Base-by-base conservation (phyloP, 2,329 filamentous ascomycete genomes). In the Tolypocladium tundrense region DNA sequence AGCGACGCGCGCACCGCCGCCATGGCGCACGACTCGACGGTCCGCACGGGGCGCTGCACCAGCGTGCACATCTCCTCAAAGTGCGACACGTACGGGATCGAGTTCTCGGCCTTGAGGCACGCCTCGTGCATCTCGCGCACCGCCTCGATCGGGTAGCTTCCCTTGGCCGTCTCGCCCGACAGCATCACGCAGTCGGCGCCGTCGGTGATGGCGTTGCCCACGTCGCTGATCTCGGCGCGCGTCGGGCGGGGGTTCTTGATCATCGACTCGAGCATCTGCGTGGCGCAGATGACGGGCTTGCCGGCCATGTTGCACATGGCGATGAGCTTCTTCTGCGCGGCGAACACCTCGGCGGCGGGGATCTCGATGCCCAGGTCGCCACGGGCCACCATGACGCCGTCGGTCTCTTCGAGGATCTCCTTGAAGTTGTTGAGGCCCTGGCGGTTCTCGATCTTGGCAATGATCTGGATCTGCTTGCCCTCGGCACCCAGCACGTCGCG, bases 321-420 rank as follows among this genome's bases (percentile, higher is more conserved):
- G 77, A 99, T 99, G 85, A 99, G 92, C 90, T 99, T 99, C 88
- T 99, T 99, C 83, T 99, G 94, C 58, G 94, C 94, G 67, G 96
- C 91, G 77, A 99, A 99, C 65, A 99, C 94, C 83, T 99, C 94
- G 64, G 93, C 91, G 61, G 94, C 93, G 54, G 94, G 93, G 68
- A 99, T 99, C 80, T 99, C 94, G 69, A 99, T 99, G 81, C 94
- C 94, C 39, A 74, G 70, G 72, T 97, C 94, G 80, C 94, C 94
- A 85, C 94, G 93, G 70, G 94, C 94, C 67, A 99, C 94, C 94
- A 99, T 99, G 80, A 99, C 92, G 83, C 94, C 94, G 75, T 99
- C 94, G 7, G 94, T 97, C 80, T 92, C 91, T 72, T 85, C 83
- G 60, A 99, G 86, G 70, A 99, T 99, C 80, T 97, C 93, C 68